These are phyloP conservation scores for Senna tora DNA, from an alignment of 306 rosid species.

Conservation along the genomic window DNA sequence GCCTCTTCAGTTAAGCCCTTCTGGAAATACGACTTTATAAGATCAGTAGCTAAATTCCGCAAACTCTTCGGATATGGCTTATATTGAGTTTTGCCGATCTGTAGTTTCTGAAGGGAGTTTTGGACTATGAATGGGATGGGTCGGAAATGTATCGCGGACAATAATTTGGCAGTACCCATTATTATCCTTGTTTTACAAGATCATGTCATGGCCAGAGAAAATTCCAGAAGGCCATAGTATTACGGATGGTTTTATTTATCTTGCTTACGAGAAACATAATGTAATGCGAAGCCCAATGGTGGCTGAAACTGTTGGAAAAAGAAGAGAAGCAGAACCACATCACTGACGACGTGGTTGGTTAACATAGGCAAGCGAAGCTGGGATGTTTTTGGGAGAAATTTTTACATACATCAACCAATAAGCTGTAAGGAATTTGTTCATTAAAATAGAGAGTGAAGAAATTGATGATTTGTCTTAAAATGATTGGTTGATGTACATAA, in stretches of 20 bases:
- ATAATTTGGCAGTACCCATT: slow-evolving; percentile 39
- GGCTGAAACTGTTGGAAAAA: background rate
- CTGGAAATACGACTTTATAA: slow-evolving; percentile 49
- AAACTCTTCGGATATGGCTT: slow-evolving; percentile 38
- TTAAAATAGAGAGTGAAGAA: no score
- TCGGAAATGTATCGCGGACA: slow-evolving; percentile 39
- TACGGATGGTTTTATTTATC: slow-evolving; percentile 2
- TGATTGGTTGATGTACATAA: no score
- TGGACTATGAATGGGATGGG: slow-evolving; percentile 47
- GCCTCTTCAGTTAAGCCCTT: slow-evolving; percentile 56
- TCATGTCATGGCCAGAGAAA: slow-evolving; percentile 5
- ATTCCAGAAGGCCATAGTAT: background rate
- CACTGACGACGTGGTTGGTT: no score
- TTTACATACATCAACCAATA: no score
- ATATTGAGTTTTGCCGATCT: slow-evolving; percentile 28
- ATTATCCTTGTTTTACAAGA: slow-evolving; percentile 34
- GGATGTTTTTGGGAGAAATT: no score
- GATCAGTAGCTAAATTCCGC: slow-evolving; percentile 52
- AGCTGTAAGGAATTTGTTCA: no score
- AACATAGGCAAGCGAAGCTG: background rate
- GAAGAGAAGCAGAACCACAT: no score
- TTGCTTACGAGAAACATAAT: background rate
- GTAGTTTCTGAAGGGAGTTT: slow-evolving; percentile 45
- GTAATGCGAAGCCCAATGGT: no score
- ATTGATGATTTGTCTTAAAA: no score